Evolutionary conservation across 2,329 filamentous ascomycete genomes (phyloP), one percentile per base, ranked within the genome.

Genomic region (Penicillium sp.): DNA sequence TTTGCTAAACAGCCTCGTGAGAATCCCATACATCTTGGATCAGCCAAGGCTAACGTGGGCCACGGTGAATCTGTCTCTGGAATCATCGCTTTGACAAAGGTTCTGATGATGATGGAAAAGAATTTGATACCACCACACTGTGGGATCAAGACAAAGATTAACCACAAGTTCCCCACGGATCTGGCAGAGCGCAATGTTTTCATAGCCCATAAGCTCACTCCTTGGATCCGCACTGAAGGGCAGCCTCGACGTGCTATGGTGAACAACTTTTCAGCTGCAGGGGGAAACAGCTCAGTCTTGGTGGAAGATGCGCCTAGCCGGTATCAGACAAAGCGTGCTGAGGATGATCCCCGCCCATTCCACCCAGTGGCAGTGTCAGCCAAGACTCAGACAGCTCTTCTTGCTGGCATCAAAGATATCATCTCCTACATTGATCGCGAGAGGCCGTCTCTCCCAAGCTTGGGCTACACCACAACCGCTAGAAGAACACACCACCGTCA

Each of bases 381-480:
- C 5, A 27, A 27, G 24, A 27, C 24, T 8, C 24, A 27, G 24
- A 27, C 24, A 27, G 24, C 24, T 27, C 24, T 27, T 27, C 24
- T 27, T 27, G 24, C 24, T 27, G 24, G 24, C 5, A 27, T 27
- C 24, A 27, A 27, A 27, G 24, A 27, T 27, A 5, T 27, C 24
- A 27, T 27, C 24, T 27, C 24, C 24, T 27, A 34, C 14, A 34
- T 34, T 34, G 14, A 34, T 8, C 32, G 32, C 5, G 72, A 79
- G 39, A 74, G 81, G 1, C 75, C 80, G 2, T 77, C 78, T 0
- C 40, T 62, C 0, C 78, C 78, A 0, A 72, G 82, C 47, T 70
- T 89, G 1, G 79, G 85, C 0, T 89, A 88, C 69, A 85, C 83
- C 0, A 85, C 81, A 0, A 87, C 85, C 2, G 86, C 86, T 6